These are phyloP conservation scores for Nakaseomyces bracarensis DNA, from an alignment of 1,139 yeast species.

Conservation along the genomic window DNA sequence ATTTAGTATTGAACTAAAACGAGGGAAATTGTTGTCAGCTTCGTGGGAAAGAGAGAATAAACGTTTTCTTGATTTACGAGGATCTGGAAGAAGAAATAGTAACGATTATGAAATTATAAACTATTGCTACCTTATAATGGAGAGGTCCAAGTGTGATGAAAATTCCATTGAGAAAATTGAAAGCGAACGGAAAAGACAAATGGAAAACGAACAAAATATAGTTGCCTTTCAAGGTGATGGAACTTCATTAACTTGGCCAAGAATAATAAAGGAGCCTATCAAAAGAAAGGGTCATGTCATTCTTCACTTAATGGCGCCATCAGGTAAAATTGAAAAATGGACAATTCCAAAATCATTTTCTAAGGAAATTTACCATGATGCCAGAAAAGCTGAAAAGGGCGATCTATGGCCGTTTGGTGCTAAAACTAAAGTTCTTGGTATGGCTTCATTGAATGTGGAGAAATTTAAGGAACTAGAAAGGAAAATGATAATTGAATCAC, in stretches of 20 bases:
- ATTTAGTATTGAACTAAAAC: constrained; percentile 70
- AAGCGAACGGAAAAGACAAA: constrained; percentile 18
- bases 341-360: constrained; percentile 74
- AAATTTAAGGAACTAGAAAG: constrained; percentile 28
- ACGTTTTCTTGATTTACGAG: constrained; percentile 38
- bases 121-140: constrained; percentile 67
- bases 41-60: constrained; percentile 58
- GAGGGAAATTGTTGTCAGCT: constrained; percentile 67
- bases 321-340: constrained; percentile 80
- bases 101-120: constrained; percentile 65
- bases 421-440: constrained; percentile 44
- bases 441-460: constrained; percentile 27
- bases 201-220: constrained; percentile 8
- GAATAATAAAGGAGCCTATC: constrained; percentile 64
- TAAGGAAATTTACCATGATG: constrained; percentile 76
- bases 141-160: constrained; percentile 41
- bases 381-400: constrained; percentile 75
- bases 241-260: constrained; percentile 51
- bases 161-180: constrained; percentile 28
- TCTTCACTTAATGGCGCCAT: constrained; percentile 70
- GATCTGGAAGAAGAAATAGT: constrained; percentile 71
- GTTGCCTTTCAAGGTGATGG: constrained; percentile 20
- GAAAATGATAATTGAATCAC: constrained; percentile 24
- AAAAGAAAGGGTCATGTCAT: constrained; percentile 79
- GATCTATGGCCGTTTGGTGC: constrained; percentile 84